A percentile compares a stretch with the other conserved stretches of the same genome.
Evolutionary conservation across 1,284 basidiomycete species (phyloP).

Genomic region (Microbotryum violaceum): DNA sequence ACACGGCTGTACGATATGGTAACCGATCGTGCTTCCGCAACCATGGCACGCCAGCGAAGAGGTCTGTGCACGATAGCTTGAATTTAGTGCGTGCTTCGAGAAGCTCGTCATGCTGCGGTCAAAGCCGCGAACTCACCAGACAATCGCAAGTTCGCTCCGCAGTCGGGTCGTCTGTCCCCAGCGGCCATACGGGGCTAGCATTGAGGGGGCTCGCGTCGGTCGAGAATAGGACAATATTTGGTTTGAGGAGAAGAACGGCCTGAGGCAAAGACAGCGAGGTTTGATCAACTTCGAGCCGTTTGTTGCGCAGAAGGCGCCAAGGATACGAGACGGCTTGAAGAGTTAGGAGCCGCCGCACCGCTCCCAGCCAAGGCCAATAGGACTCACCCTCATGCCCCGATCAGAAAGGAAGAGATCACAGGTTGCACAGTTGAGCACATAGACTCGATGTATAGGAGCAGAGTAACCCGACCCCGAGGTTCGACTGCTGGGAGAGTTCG

Average conservation of each 20-base stretch:
- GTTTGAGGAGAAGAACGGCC: conserved; percentile 73
- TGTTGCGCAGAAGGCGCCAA: background rate
- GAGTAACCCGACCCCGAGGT: background rate
- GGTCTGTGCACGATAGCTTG: conserved; percentile 38
- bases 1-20: conserved; percentile 44
- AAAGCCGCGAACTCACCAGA: conserved; percentile 35
- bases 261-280: conserved; percentile 35
- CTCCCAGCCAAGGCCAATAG: background rate
- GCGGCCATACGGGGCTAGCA: conserved; percentile 47
- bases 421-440: conserved; percentile 66
- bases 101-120: background rate
- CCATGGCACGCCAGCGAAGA: conserved; percentile 72
- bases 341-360: background rate
- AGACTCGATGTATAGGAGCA: conserved; percentile 52
- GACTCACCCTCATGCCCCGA: conserved; percentile 68
- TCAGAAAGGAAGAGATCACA: conserved; percentile 70
- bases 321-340: background rate
- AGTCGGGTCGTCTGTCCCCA: conserved; percentile 44
- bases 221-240: conserved; percentile 72
- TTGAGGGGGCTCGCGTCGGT: conserved; percentile 73
- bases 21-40: conserved; percentile 66
- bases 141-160: conserved; percentile 58
- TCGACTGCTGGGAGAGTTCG: background rate
- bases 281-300: background rate
- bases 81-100: background rate